Conservation (phyloP, 192 early-diverging fungal genomes). For the Coemansia sp. region DNA sequence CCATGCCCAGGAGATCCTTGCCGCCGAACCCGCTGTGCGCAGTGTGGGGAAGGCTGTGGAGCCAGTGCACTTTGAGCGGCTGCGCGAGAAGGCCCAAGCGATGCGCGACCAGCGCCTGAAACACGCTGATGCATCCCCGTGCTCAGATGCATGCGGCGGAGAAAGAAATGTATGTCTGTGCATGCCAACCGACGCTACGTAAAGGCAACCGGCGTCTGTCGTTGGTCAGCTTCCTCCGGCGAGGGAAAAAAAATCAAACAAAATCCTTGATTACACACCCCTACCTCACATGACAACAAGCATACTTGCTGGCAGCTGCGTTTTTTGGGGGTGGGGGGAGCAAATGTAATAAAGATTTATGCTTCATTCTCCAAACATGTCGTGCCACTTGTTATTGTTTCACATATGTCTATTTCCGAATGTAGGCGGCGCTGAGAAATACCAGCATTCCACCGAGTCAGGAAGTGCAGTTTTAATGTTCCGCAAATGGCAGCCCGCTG, state of each 20-base stretch:
- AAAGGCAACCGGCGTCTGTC: background rate
- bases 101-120: slow-evolving; percentile 22
- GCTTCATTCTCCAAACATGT: background rate
- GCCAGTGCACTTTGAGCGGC: slow-evolving; percentile 46
- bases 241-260: background rate
- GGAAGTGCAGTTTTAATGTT: background rate
- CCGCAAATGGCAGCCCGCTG: background rate
- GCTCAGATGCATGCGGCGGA: slow-evolving; percentile 6
- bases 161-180: background rate
- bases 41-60: slow-evolving; percentile 15
- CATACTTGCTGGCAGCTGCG: background rate
- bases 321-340: background rate
- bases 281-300: too few relatives aligned
- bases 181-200: background rate
- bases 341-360: background rate
- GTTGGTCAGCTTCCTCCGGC: slow-evolving; percentile 4
- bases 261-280: background rate
- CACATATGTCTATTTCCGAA: background rate
- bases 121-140: background rate
- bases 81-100: slow-evolving; percentile 32
- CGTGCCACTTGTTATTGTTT: slow-evolving; percentile 1
- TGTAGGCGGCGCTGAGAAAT: background rate
- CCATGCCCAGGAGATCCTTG: slow-evolving; percentile 8
- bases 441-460: slow-evolving; percentile 11
- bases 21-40: background rate